Base-by-base conservation (phyloP, 1,139 yeast genomes). In the Ogataea hybrid region DNA sequence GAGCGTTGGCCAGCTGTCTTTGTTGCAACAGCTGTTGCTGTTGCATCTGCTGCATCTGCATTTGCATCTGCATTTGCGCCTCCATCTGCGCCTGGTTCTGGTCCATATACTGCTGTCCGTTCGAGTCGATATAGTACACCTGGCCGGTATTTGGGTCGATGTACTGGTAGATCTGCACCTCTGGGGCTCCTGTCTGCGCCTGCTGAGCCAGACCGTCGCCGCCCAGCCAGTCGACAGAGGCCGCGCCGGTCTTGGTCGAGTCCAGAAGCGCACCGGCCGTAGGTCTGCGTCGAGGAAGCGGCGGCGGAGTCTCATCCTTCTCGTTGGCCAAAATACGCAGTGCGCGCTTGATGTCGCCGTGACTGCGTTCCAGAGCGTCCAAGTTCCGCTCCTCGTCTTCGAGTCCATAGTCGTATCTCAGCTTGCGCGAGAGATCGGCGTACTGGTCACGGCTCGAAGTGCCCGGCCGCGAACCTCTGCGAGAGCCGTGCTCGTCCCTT, bases 81-180 rank as follows among this genome's bases (percentile, higher is more conserved):
- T 58, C 63, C 32, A 55, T 66, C 37, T 77, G 81, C 51, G 75
- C 81, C 45, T 76, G 79, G 41, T 54, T 67, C 12, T 81, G 79
- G 56, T 77, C 82, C 51, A 77, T 61, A 49, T 77, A 77, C 54
- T 77, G 80, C 56, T 78, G 82, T 2, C 83, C 82, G 46, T 72
- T 75, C 1, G 65, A 62, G 54, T 80, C 86, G 35, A 80, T 69
- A 51, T 79, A 77, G 34, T 75, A 75, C n/a, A 79, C 61, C 42
- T 71, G 72, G 17, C 85, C 85, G 0, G 84, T 78, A 11, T 70
- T 59, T 6, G 84, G 84, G 51, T 80, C 85, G 8, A 82, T 70
- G 54, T 77, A 80, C 54, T 79, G 85, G 52, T 74, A 80, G 31
- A 76, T 57, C 42, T 58, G 63, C 45, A 42, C 54, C 30, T 54